Percentiles rank a stretch among this genome's conserved stretches.
Conservation (phyloP, 2,329 filamentous ascomycete species). For the Aureobasidium musti region DNA sequence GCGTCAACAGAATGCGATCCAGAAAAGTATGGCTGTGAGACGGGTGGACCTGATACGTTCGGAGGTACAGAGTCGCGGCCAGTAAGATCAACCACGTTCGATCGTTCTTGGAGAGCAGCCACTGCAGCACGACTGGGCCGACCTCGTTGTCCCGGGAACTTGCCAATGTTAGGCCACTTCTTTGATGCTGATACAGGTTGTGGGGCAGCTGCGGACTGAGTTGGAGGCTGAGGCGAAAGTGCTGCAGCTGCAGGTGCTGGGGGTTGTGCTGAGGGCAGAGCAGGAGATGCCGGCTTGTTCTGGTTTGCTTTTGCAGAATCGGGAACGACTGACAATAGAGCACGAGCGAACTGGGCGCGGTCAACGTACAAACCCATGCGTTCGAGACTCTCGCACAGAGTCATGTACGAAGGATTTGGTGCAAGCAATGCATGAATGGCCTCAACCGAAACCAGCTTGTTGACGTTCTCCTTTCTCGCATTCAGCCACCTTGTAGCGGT, state of each 20-base stretch:
- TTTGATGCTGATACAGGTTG: not conserved
- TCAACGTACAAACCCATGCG: slow-evolving; percentile 53
- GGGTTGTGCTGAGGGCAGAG: slow-evolving; percentile 16
- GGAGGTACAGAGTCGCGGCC: slow-evolving; percentile 4
- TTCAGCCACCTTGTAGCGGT: slow-evolving; percentile 54
- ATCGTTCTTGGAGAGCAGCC: slow-evolving; percentile 23
- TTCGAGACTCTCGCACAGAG: slow-evolving; percentile 58
- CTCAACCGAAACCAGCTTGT: slow-evolving; percentile 43
- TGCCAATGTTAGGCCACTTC: slow-evolving; percentile 8
- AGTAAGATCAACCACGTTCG: slow-evolving; percentile 18
- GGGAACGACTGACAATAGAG: slow-evolving; percentile 51
- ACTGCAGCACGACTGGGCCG: slow-evolving; percentile 29
- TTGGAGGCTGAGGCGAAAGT: not conserved
- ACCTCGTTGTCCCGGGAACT: slow-evolving; percentile 19
- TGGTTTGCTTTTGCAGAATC: slow-evolving; percentile 41
- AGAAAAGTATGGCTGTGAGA: slow-evolving; percentile 1
- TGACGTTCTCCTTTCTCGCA: slow-evolving; percentile 45
- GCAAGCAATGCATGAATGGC: slow-evolving; percentile 53
- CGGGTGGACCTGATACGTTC: not conserved
- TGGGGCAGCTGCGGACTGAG: not conserved
- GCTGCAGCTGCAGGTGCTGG: not conserved
- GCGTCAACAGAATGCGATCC: not conserved
- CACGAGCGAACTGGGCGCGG: slow-evolving; percentile 56
- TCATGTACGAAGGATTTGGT: slow-evolving; percentile 57
- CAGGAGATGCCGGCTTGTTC: slow-evolving; percentile 17